These are phyloP conservation scores for Gymnopilus junonius DNA, from an alignment of 768 basidiomycete species.

Conservation along the genomic window DNA sequence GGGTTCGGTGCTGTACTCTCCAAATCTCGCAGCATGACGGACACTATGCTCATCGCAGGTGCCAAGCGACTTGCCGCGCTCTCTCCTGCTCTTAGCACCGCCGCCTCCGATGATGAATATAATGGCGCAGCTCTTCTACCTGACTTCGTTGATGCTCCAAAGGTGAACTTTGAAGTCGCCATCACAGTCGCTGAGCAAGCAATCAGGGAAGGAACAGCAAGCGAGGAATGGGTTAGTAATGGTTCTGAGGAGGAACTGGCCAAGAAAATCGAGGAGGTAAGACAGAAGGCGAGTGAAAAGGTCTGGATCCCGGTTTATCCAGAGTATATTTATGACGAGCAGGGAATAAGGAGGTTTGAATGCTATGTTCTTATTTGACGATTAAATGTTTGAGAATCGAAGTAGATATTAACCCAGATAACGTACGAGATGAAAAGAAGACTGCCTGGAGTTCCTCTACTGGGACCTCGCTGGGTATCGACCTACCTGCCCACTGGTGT, in stretches of 20 bases:
- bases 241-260: not conserved
- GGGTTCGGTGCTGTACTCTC: conserved; percentile 81
- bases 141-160: conserved; percentile 73
- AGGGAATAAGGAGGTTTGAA: conserved; percentile 37
- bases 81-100: conserved; percentile 59
- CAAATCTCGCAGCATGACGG: conserved; percentile 66
- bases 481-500: no score
- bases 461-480: no score
- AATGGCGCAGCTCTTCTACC: conserved; percentile 76
- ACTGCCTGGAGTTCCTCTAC: no score
- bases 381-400: not conserved
- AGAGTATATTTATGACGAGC: conserved; percentile 64
- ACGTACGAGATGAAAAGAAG: no score
- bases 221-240: conserved; percentile 51
- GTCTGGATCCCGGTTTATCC: conserved; percentile 72
- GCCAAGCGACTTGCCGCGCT: conserved; percentile 75
- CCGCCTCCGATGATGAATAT: conserved; percentile 37
- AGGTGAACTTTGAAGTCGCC: conserved; percentile 80
- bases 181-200: conserved; percentile 82
- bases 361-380: no score
- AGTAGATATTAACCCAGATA: not conserved
- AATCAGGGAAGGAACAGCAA: conserved; percentile 69
- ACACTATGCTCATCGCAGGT: conserved; percentile 89
- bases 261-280: conserved; percentile 7
- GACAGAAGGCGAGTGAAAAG: conserved; percentile 42